Evolutionary conservation across 257 asterid genomes (phyloP).

Genomic region (Paraleonurus japonicus): DNA sequence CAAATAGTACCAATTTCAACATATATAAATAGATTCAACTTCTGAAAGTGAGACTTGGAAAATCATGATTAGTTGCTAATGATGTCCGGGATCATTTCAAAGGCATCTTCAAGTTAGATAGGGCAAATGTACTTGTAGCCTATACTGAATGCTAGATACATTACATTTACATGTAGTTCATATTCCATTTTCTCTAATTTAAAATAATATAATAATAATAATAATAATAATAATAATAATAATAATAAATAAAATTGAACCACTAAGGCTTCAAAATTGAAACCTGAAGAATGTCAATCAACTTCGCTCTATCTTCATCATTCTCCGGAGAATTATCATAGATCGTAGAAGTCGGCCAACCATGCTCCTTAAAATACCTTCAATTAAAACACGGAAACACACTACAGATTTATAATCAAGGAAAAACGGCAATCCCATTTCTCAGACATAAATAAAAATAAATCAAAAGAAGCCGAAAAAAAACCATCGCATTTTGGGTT

Average conservation of each 20-base stretch:
- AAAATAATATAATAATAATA: neutral
- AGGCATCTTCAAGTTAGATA: neutral
- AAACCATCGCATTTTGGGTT: slow-evolving; percentile 98
- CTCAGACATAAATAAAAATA: neutral
- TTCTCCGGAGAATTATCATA: slow-evolving; percentile 56
- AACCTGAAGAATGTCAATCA: slow-evolving; percentile 86
- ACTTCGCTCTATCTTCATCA: slow-evolving; percentile 65
- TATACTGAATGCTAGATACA: neutral
- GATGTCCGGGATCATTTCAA: neutral
- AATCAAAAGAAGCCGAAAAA: too few relatives aligned
- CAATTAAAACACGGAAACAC: slow-evolving; percentile 16
- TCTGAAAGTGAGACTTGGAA: neutral
- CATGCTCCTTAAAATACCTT: slow-evolving; percentile 93
- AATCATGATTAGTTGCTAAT: neutral
- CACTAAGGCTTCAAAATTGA: neutral
- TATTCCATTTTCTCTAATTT: neutral
- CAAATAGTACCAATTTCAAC: neutral
- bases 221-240: neutral
- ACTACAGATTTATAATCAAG: neutral
- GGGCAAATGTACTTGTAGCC: neutral
- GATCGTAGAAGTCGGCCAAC: slow-evolving; percentile 85
- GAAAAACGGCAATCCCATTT: neutral
- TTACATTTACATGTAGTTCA: neutral
- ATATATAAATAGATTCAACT: neutral
- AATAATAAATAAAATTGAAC: neutral